A percentile compares a stretch with the other conserved stretches of the same genome.
Conservation (phyloP, 148 eudicot species). For the Chenopodium suecicum region DNA sequence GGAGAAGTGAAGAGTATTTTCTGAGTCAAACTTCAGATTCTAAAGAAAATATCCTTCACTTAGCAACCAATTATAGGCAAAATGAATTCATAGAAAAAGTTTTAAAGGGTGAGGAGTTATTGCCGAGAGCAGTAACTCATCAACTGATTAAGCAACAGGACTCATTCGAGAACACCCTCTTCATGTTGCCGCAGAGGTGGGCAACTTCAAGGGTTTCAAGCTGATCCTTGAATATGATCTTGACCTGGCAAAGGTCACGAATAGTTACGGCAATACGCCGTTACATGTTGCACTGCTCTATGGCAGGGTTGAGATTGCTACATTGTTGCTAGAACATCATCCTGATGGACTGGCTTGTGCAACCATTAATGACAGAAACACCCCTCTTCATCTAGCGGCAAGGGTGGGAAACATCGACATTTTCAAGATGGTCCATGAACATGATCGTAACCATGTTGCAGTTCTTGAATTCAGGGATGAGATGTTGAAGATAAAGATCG, state of each 20-base stretch:
- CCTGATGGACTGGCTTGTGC: neutral
- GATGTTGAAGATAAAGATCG: too few species aligned
- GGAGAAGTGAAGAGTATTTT: too few species aligned
- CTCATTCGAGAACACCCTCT: neutral
- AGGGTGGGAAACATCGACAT: neutral
- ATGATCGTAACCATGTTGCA: neutral
- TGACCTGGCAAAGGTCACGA: neutral
- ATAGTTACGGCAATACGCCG: neutral
- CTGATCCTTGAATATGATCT: neutral
- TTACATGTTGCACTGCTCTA: neutral
- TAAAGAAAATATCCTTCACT: too few species aligned
- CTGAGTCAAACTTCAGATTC: too few species aligned
- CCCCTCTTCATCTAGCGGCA: conserved; percentile 3
- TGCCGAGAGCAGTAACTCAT: neutral
- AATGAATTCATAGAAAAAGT: too few species aligned
- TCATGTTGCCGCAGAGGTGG: neutral
- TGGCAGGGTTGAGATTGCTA: neutral
- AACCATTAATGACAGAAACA: neutral
- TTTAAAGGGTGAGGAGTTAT: too few species aligned
- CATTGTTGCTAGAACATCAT: neutral
- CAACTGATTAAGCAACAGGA: neutral
- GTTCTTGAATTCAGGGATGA: neutral
- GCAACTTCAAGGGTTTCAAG: neutral
- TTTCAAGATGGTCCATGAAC: neutral
- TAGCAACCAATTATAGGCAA: too few species aligned